Percentiles rank a stretch among this genome's conserved stretches.
phyloP scores from a whole-genome alignment of 139 green algal genomes.

The Chlorella ohadii region DNA sequence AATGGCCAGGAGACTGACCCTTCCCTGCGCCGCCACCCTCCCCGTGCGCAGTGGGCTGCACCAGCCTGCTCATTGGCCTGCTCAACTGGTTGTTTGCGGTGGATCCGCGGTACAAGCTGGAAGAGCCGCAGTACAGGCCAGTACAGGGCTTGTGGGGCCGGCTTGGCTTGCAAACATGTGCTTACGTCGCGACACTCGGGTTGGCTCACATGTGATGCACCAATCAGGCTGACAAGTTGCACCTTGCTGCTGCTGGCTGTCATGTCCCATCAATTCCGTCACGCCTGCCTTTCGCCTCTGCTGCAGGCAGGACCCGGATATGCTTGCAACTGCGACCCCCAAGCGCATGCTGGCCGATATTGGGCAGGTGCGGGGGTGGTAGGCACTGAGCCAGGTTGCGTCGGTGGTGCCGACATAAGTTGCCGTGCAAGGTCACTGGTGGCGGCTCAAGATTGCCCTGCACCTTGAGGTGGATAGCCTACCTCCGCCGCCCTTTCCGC shows the following conservation, averaged over 20 bases:
- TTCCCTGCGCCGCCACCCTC: too few relatives aligned
- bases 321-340: background rate
- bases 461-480: background rate
- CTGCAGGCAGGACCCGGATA: constrained; percentile 27
- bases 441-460: too few relatives aligned
- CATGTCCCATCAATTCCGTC: too few relatives aligned
- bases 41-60: constrained; percentile 33
- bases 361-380: constrained; percentile 19
- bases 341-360: constrained; percentile 16
- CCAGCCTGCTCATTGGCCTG: constrained; percentile 59
- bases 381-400: too few relatives aligned
- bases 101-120: constrained; percentile 48
- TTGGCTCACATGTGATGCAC: too few relatives aligned
- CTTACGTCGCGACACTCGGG: too few relatives aligned
- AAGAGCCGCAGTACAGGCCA: constrained; percentile 31
- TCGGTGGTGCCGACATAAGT: too few relatives aligned
- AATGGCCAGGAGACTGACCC: too few relatives aligned
- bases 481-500: background rate
- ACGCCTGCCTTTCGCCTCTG: background rate
- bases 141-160: background rate
- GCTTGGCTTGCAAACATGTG: background rate
- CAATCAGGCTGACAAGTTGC: too few relatives aligned
- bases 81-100: constrained; percentile 42
- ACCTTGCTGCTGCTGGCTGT: too few relatives aligned
- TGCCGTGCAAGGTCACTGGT: too few relatives aligned